These are phyloP conservation scores for Gymnopilus dilepis DNA, from an alignment of 768 basidiomycete genomes.

Conservation along the genomic window DNA sequence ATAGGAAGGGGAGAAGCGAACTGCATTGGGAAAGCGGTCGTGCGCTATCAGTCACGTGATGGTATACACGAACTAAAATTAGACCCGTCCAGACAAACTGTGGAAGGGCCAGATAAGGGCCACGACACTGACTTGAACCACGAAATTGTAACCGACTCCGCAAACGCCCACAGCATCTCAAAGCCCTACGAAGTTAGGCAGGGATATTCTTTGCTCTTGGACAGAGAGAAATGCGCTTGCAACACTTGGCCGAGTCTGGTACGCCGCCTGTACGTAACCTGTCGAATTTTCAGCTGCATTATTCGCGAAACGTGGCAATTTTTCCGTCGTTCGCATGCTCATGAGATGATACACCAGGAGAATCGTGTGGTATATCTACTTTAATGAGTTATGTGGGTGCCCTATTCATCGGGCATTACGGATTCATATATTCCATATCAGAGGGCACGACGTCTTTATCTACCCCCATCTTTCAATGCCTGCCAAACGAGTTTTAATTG, in stretches of 20 bases:
- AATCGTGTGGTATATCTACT: background rate
- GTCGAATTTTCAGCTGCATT: background rate
- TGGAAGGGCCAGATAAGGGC: background rate
- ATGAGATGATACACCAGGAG: background rate
- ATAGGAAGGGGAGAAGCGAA: slow-evolving; percentile 21
- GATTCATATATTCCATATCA: background rate
- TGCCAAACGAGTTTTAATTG: slow-evolving; percentile 56
- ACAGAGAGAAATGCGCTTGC: no score
- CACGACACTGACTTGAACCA: no score
- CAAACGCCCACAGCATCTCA: no score
- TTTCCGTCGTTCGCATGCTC: background rate
- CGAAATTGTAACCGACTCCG: no score
- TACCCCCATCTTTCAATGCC: slow-evolving; percentile 42
- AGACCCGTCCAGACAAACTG: background rate
- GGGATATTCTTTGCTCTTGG: no score
- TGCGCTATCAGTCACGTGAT: slow-evolving; percentile 1
- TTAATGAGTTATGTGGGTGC: background rate
- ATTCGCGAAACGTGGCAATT: slow-evolving; percentile 2
- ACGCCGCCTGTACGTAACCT: slow-evolving; percentile 2
- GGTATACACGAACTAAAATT: background rate
- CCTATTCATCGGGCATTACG: background rate
- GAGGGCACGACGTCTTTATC: background rate
- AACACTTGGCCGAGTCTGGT: no score
- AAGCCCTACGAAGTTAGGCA: no score
- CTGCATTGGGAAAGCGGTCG: slow-evolving; percentile 11